phyloP scores from a whole-genome alignment of 306 rosid species.

The Gastrolobium villosum region DNA sequence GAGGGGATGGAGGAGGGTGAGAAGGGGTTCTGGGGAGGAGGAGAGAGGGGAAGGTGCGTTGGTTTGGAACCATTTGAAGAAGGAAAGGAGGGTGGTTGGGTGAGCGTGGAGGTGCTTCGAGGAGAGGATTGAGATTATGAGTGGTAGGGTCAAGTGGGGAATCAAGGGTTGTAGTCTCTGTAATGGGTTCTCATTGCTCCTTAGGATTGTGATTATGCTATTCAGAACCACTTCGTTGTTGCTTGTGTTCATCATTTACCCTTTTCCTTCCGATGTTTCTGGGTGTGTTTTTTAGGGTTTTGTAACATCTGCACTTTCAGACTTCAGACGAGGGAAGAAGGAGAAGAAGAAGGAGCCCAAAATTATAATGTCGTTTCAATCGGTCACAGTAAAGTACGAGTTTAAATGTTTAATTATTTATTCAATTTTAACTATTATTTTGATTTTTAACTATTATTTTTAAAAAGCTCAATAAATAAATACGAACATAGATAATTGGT shows the following conservation, averaged over 20 bases:
- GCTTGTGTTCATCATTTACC: background rate
- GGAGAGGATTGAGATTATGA: slow-evolving; percentile 65
- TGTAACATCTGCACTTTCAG: too few relatives aligned
- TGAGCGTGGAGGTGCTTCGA: slow-evolving; percentile 54
- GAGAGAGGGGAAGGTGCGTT: slow-evolving; percentile 62
- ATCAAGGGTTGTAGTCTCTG: slow-evolving; percentile 50
- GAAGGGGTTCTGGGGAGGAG: slow-evolving; percentile 61
- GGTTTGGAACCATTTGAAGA: slow-evolving; percentile 68
- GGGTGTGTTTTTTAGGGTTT: too few relatives aligned
- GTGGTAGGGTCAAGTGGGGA: slow-evolving; percentile 61
- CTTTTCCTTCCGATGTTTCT: too few relatives aligned
- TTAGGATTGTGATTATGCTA: slow-evolving; percentile 43
- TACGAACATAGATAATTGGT: too few relatives aligned
- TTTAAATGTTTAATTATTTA: too few relatives aligned
- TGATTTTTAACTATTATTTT: too few relatives aligned
- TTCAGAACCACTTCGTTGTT: slow-evolving; percentile 23
- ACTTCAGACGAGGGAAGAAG: too few relatives aligned
- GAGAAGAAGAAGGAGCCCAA: too few relatives aligned
- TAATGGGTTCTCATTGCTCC: slow-evolving; percentile 30
- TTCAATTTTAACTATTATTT: too few relatives aligned
- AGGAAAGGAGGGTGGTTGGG: slow-evolving; percentile 62
- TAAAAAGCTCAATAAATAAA: too few relatives aligned
- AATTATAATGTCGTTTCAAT: too few relatives aligned
- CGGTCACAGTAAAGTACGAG: too few relatives aligned
- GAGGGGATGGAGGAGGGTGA: slow-evolving; percentile 75